Conservation (phyloP, 2,329 filamentous ascomycete genomes). For the Amauroascus verrucosus region DNA sequence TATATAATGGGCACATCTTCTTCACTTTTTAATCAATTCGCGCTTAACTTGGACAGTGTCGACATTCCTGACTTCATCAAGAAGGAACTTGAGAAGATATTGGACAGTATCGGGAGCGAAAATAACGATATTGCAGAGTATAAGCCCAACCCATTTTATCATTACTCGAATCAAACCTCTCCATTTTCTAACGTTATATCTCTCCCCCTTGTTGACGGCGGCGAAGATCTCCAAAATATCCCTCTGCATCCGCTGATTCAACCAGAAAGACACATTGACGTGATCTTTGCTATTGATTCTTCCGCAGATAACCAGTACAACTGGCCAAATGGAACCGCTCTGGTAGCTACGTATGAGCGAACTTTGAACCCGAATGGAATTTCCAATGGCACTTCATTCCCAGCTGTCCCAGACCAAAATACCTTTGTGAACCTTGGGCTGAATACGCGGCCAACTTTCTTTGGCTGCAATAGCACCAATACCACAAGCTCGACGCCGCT, state of each 20-base stretch:
- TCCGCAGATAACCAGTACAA: conserved; percentile 58
- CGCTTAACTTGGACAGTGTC: conserved; percentile 53
- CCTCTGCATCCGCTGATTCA: conserved; percentile 69
- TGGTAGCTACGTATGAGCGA: conserved; percentile 65
- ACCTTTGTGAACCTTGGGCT: conserved; percentile 69
- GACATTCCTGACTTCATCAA: conserved; percentile 44
- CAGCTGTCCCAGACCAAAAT: conserved; percentile 59
- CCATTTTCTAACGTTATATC: conserved; percentile 43
- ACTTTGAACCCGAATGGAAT: conserved; percentile 46
- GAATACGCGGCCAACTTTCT: conserved; percentile 67
- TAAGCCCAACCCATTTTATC: conserved; percentile 64
- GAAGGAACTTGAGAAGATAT: conserved; percentile 42
- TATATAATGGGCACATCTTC: conserved; percentile 80
- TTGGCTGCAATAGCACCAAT: conserved; percentile 63
- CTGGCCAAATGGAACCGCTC: conserved; percentile 69
- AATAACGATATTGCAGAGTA: conserved; percentile 66
- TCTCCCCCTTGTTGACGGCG: conserved; percentile 68
- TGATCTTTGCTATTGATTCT: conserved; percentile 70
- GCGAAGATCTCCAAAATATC: conserved; percentile 68
- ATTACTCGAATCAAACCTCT: conserved; percentile 52
- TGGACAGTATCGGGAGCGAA: conserved; percentile 46
- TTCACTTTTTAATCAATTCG: conserved; percentile 70
- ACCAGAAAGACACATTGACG: conserved; percentile 59
- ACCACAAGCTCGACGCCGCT: conserved; percentile 51
- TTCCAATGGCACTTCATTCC: conserved; percentile 60